These are phyloP conservation scores for Lasiodiplodia hormozganensis DNA, from an alignment of 2,329 filamentous ascomycete genomes.

Conservation along the genomic window DNA sequence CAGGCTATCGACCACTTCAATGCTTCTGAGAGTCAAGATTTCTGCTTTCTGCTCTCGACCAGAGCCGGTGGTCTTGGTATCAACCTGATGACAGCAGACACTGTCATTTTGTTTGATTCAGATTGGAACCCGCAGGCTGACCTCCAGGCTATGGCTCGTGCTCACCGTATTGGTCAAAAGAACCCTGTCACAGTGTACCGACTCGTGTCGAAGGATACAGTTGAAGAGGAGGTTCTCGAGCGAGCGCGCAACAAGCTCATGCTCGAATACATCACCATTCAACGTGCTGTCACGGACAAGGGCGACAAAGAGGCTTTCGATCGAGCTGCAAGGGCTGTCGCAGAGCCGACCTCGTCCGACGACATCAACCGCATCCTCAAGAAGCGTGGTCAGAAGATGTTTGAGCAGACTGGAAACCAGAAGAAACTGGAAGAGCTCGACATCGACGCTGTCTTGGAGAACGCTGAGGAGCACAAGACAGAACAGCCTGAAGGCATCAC, in stretches of 20 bases:
- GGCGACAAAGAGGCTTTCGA: slow-evolving; percentile 76
- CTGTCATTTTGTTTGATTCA: slow-evolving; percentile 96
- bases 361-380: slow-evolving; percentile 97
- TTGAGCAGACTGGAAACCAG: slow-evolving; percentile 96
- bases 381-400: slow-evolving; percentile 98
- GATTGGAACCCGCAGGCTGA: slow-evolving; percentile 99
- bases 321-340: slow-evolving; percentile 72
- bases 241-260: slow-evolving; percentile 96
- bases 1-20: slow-evolving; percentile 99
- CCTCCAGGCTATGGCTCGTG: slow-evolving; percentile 96
- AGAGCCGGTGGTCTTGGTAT: slow-evolving; percentile 97
- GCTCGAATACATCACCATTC: slow-evolving; percentile 96
- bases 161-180: slow-evolving; percentile 96
- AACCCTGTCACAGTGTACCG: slow-evolving; percentile 96
- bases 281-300: slow-evolving; percentile 95
- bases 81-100: slow-evolving; percentile 98
- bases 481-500: slow-evolving; percentile 94
- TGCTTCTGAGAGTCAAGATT: slow-evolving; percentile 92
- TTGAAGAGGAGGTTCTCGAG: slow-evolving; percentile 97
- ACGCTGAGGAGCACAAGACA: slow-evolving; percentile 96
- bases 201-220: slow-evolving; percentile 95
- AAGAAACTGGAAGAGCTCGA: slow-evolving; percentile 96
- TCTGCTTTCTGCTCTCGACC: slow-evolving; percentile 94
- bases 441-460: slow-evolving; percentile 95
- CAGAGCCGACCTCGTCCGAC: slow-evolving; percentile 87